Conservation (phyloP, 768 basidiomycete species). For the Fistulinella prunicolor region DNA sequence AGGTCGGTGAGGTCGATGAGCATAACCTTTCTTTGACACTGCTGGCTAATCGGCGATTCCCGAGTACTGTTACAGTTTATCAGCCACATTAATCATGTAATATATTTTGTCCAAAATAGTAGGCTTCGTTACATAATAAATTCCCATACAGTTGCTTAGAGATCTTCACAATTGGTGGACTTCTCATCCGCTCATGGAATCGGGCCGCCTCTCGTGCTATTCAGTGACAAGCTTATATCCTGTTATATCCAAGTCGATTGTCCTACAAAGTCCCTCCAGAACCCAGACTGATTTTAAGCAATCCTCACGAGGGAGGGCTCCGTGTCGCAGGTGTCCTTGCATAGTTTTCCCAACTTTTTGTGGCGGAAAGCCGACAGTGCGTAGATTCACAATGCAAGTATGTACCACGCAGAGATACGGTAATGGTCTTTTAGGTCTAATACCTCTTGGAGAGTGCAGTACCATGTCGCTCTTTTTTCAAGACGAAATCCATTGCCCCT, state of each 20-base stretch:
- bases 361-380: slow-evolving; percentile 48
- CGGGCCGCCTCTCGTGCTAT: slow-evolving; percentile 3
- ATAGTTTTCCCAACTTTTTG: slow-evolving; percentile 61
- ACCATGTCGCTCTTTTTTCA: no score
- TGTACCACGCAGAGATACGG: no score
- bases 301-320: slow-evolving; percentile 54
- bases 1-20: slow-evolving; percentile 50
- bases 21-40: slow-evolving; percentile 7
- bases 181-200: no score
- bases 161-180: no score
- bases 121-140: no score
- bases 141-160: no score
- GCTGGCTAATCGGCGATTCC: slow-evolving; percentile 28
- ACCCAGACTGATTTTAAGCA: no score
- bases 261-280: no score
- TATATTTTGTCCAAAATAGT: not conserved
- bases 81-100: slow-evolving; percentile 28
- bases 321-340: slow-evolving; percentile 52
- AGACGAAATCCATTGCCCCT: no score
- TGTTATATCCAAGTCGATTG: not conserved
- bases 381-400: slow-evolving; percentile 20
- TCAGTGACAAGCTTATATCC: no score
- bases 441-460: no score
- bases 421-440: no score
- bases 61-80: slow-evolving; percentile 43